Evolutionary conservation across 1,139 yeast species (phyloP).

Genomic region (Yamadazyma epiphylla): DNA sequence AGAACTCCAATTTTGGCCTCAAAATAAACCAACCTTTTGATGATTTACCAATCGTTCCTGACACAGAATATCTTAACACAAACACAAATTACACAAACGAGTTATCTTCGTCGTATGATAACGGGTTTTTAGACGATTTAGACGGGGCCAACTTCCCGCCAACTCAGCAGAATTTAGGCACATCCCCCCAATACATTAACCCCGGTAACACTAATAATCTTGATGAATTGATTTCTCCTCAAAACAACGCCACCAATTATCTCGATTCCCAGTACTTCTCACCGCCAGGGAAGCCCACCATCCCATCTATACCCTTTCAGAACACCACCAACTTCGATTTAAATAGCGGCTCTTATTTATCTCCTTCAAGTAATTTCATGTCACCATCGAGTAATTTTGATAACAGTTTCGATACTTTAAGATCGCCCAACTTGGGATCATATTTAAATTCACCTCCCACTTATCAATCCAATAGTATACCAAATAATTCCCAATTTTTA

Average conservation of each 20-base stretch:
- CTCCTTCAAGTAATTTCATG: constrained; percentile 22
- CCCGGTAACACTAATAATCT: neutral
- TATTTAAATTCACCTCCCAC: constrained; percentile 38
- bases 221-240: no score
- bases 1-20: constrained; percentile 8
- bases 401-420: constrained; percentile 26
- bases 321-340: constrained; percentile 16
- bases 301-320: constrained; percentile 16
- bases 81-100: constrained; percentile 8
- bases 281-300: constrained; percentile 25
- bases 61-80: constrained; percentile 14
- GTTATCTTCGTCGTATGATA: constrained; percentile 14
- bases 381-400: constrained; percentile 18
- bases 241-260: constrained; percentile 16
- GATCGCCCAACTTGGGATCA: constrained; percentile 27
- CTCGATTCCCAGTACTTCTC: constrained; percentile 42
- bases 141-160: no score
- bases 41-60: constrained; percentile 13
- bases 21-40: constrained; percentile 14
- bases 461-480: constrained; percentile 6
- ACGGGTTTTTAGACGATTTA: constrained; percentile 36
- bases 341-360: constrained; percentile 21
- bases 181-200: constrained; percentile 15
- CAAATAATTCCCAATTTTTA: constrained; percentile 14
- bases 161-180: no score